These are phyloP conservation scores for Cystobasidium ongulense DNA, from an alignment of 768 basidiomycete species.

Conservation along the genomic window DNA sequence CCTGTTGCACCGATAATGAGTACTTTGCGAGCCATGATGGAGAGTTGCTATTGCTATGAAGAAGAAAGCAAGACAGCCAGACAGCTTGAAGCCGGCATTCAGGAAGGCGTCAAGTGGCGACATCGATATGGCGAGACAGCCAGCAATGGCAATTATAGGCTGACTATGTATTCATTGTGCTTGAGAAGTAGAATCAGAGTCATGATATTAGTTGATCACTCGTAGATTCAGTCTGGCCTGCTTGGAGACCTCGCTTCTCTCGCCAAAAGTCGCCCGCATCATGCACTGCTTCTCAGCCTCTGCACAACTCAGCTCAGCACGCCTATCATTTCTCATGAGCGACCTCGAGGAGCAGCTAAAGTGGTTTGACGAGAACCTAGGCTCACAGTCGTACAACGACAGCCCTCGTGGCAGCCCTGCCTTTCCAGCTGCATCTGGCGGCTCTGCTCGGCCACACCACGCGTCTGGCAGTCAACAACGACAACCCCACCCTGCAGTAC, in stretches of 20 bases:
- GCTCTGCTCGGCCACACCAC: not conserved
- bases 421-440: not conserved
- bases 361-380: not conserved
- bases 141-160: too few species aligned
- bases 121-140: not conserved
- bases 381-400: not conserved
- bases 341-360: not conserved
- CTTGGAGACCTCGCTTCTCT: too few species aligned
- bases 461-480: not conserved
- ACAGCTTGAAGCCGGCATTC: too few species aligned
- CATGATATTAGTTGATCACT: too few species aligned
- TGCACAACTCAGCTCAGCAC: not conserved
- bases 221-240: not conserved
- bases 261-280: not conserved
- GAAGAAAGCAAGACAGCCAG: not conserved
- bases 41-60: not conserved
- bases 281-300: not conserved
- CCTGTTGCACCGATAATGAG: constrained; percentile 33
- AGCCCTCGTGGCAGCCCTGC: not conserved
- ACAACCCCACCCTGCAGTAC: not conserved
- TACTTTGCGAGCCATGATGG: not conserved
- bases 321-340: not conserved
- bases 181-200: too few species aligned
- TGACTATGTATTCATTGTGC: too few species aligned
- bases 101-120: not conserved